phyloP scores from a whole-genome alignment of 768 basidiomycete species.

The Astraeus odoratus region DNA sequence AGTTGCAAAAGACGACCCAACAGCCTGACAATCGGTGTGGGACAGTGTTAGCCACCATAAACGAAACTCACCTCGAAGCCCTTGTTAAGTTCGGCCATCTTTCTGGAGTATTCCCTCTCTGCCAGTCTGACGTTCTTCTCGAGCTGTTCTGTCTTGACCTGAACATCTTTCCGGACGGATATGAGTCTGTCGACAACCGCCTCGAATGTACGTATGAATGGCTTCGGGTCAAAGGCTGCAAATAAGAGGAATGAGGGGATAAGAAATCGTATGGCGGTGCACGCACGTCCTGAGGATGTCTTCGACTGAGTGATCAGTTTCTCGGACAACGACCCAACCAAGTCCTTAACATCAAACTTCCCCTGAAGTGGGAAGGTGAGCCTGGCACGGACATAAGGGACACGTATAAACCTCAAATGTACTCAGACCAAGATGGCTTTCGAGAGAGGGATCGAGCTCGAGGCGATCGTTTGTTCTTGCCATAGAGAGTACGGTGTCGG shows the following conservation, averaged over 20 bases:
- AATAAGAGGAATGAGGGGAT: constrained; percentile 6
- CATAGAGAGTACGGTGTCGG: not conserved
- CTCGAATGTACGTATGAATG: constrained; percentile 90
- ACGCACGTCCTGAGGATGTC: constrained; percentile 73
- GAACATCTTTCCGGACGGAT: constrained; percentile 82
- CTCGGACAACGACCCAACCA: constrained; percentile 80
- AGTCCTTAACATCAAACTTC: constrained; percentile 89
- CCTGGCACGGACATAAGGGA: not conserved
- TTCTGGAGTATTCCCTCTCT: constrained; percentile 91
- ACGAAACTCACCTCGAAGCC: constrained; percentile 76
- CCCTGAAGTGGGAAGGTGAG: constrained; percentile 39
- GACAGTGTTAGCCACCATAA: constrained; percentile 1
- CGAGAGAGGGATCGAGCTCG: constrained; percentile 45
- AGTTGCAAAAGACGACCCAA: constrained; percentile 77
- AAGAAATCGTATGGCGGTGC: constrained; percentile 13
- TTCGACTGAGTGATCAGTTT: constrained; percentile 84
- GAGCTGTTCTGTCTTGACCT: constrained; percentile 83
- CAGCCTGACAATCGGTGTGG: constrained; percentile 46
- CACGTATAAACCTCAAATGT: constrained; percentile 44
- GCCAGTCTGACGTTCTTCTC: constrained; percentile 85
- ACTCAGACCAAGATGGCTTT: constrained; percentile 45
- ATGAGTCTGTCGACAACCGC: constrained; percentile 85
- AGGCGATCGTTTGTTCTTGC: constrained; percentile 20
- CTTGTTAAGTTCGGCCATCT: constrained; percentile 86
- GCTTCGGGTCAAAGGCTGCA: constrained; percentile 88